A percentile compares a stretch with the other conserved stretches of the same genome.
phyloP scores from a whole-genome alignment of 2,329 filamentous ascomycete genomes.

The Talaromyces sp. region DNA sequence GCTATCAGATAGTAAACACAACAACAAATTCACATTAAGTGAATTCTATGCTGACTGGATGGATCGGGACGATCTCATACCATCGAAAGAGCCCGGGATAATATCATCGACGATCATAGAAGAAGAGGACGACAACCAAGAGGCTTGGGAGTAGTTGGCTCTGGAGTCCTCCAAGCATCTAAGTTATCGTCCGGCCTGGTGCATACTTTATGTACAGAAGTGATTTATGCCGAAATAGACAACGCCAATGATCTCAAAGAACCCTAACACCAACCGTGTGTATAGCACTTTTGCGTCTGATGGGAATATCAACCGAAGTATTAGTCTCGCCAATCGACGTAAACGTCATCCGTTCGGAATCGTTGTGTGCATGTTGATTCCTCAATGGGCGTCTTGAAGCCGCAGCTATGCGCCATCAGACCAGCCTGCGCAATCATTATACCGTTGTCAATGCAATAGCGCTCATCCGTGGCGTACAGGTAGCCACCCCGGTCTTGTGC shows the following conservation, averaged over 20 bases:
- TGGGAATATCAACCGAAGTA: neutral
- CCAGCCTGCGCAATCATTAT: conserved; percentile 99
- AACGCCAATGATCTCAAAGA: neutral
- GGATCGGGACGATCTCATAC: conserved; percentile 7
- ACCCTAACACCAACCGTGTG: neutral
- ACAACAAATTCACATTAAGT: conserved; percentile 8
- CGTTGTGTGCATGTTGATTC: conserved; percentile 84
- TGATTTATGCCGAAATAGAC: neutral
- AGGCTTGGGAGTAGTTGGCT: conserved; percentile 24
- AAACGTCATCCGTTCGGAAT: conserved; percentile 79
- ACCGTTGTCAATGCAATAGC: conserved; percentile 98
- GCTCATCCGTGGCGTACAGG: conserved; percentile 92
- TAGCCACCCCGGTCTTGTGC: conserved; percentile 81
- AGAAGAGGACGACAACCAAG: conserved; percentile 62
- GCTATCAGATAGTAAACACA: neutral
- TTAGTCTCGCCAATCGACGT: conserved; percentile 72
- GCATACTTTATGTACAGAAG: neutral
- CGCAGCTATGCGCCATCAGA: conserved; percentile 77
- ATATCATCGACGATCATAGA: conserved; percentile 68
- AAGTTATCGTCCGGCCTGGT: neutral
- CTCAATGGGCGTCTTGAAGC: conserved; percentile 71
- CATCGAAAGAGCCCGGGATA: conserved; percentile 45
- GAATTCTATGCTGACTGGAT: conserved; percentile 20
- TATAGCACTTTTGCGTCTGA: neutral
- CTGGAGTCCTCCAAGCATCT: neutral